Base-by-base conservation (phyloP, 495 filamentous ascomycete species). In the Annulohypoxylon stygium region DNA sequence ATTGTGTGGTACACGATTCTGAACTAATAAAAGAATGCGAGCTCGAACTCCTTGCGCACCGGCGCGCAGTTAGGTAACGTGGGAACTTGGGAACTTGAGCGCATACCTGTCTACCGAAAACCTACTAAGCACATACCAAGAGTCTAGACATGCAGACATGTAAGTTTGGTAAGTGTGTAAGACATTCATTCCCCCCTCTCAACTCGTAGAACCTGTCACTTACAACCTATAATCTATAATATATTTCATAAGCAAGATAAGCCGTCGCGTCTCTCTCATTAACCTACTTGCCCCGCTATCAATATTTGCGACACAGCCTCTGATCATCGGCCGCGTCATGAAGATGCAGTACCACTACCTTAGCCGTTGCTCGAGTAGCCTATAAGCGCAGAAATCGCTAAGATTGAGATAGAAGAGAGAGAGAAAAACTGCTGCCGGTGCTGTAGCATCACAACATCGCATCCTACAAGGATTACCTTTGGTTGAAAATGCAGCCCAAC, bases 401-500 rank as follows among this genome's bases (percentile, higher is more conserved):
- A 37, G 53, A 37, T 20, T 57, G 4, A 18, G 12, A 57, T 43
- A 30, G 20, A 60, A 43, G 12, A 61, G 33, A 55, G 33, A 30
- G 5, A 30, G 33, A 55, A 36, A 36, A 36, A 36, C 18, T 61
- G 33, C 65, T 39, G 4, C 55, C 20, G 11, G 39, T 58, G 37
- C 50, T 43, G 54, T 61, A 57, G 71, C 55, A 67, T 66, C 61
- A 69, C 61, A 62, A 11, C 61, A 57, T 50, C 47, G 50, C 55
- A 47, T 14, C 58, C 33, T 58, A 61, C 43, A 47, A 20, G 43
- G 43, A 20, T 57, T 51, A 65, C 34, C 36, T 65, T 16, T 69
- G 20, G 60, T 41, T 34, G 48, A 9, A 45, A 53, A 33, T 65
- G 65, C 65, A 65, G 54, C 71, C 61, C 57, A 69, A 58, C 48